Conservation (phyloP, 2,329 filamentous ascomycete species). For the Cordyceps javanica region DNA sequence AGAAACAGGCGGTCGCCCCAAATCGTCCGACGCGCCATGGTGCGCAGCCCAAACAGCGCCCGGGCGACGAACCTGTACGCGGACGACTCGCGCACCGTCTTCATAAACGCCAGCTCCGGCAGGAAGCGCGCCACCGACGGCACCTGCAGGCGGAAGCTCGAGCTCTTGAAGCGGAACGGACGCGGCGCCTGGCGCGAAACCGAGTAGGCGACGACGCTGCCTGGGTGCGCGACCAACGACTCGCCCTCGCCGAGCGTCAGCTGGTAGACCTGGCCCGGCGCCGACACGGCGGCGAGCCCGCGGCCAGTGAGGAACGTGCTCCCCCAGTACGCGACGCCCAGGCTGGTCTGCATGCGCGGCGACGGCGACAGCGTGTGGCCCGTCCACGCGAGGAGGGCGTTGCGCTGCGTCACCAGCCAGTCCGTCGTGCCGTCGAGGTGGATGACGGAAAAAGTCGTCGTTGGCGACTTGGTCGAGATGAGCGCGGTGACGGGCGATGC, state of each 20-base stretch:
- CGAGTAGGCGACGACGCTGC: slow-evolving; percentile 86
- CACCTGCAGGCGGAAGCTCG: slow-evolving; percentile 71
- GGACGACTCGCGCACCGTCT: slow-evolving; percentile 62
- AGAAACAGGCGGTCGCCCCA: slow-evolving; percentile 94
- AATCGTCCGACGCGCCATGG: slow-evolving; percentile 71
- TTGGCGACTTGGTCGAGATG: slow-evolving; percentile 79
- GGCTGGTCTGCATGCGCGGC: slow-evolving; percentile 66
- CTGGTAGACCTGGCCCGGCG: slow-evolving; percentile 85
- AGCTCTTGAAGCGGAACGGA: slow-evolving; percentile 80
- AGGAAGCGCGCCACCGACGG: slow-evolving; percentile 62
- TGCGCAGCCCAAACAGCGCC: slow-evolving; percentile 64
- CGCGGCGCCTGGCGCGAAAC: slow-evolving; percentile 66
- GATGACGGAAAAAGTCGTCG: slow-evolving; percentile 80
- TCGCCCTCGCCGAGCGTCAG: slow-evolving; percentile 75
- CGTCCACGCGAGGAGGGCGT: slow-evolving; percentile 92
- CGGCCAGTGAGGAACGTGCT: slow-evolving; percentile 82
- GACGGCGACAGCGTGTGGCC: slow-evolving; percentile 75
- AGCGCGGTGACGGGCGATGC: slow-evolving; percentile 83
- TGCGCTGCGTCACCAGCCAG: slow-evolving; percentile 87
- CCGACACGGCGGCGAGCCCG: slow-evolving; percentile 76
- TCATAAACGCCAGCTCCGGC: slow-evolving; percentile 66
- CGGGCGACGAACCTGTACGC: slow-evolving; percentile 65
- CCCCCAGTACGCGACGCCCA: slow-evolving; percentile 85
- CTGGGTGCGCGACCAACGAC: slow-evolving; percentile 85
- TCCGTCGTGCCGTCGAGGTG: slow-evolving; percentile 90